These are phyloP conservation scores for Tarenaya hassleriana DNA, from an alignment of 345 rosid genomes.

Conservation along the genomic window DNA sequence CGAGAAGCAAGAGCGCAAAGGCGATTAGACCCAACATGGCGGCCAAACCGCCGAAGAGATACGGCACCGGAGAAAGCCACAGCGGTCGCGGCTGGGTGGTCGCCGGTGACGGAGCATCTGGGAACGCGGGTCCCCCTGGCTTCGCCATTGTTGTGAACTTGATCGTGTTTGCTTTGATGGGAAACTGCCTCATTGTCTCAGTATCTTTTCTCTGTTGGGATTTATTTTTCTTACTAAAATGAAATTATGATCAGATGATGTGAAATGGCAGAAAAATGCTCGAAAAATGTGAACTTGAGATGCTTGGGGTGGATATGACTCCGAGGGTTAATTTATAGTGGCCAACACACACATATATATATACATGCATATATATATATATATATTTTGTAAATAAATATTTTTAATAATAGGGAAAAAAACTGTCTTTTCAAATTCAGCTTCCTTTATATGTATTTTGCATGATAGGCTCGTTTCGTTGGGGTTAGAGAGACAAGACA, in stretches of 20 bases:
- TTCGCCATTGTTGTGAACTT: constrained; percentile 15
- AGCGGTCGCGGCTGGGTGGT: constrained; percentile 32
- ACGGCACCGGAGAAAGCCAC: constrained; percentile 78
- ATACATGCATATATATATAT: too few species aligned
- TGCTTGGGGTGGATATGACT: background rate
- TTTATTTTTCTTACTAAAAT: background rate
- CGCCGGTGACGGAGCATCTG: constrained; percentile 20
- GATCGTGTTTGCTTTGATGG: constrained; percentile 10
- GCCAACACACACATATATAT: too few species aligned
- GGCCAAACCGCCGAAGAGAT: constrained; percentile 68
- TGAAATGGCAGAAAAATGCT: background rate
- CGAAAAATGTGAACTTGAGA: background rate
- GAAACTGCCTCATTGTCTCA: constrained; percentile 23
- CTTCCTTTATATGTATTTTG: background rate
- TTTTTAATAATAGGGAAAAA: too few species aligned
- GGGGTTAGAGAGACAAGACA: constrained; percentile 15
- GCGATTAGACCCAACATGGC: constrained; percentile 76
- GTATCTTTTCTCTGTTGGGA: background rate
- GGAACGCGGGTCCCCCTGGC: background rate
- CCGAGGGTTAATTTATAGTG: constrained; percentile 5
- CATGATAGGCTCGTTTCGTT: constrained; percentile 28
- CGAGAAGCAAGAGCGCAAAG: constrained; percentile 64
- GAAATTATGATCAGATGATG: background rate
- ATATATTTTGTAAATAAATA: too few species aligned
- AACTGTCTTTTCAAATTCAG: background rate